These are phyloP conservation scores for Capronia coronata DNA, from an alignment of 2,329 filamentous ascomycete genomes.

Conservation along the genomic window DNA sequence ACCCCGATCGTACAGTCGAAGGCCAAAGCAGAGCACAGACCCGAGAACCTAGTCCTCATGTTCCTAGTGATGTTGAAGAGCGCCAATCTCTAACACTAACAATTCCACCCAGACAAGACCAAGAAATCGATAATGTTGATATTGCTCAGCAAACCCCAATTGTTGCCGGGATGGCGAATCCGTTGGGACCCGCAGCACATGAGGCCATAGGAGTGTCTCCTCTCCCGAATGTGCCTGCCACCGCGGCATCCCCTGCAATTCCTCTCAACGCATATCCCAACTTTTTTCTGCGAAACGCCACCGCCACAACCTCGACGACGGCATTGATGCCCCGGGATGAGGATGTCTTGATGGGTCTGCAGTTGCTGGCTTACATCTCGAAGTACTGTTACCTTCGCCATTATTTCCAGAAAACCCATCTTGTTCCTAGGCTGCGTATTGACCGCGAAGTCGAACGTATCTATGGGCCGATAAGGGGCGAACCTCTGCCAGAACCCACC, in stretches of 20 bases:
- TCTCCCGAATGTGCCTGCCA: conserved; percentile 57
- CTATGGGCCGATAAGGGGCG: conserved; percentile 58
- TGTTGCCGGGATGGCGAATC: conserved; percentile 76
- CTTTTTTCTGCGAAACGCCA: conserved; percentile 66
- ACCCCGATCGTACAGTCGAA: conserved; percentile 64
- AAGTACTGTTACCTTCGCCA: conserved; percentile 96
- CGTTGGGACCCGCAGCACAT: conserved; percentile 59
- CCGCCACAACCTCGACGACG: conserved; percentile 64
- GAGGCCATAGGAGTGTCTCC: conserved; percentile 67
- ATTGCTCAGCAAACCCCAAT: conserved; percentile 80
- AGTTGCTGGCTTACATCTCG: conserved; percentile 92
- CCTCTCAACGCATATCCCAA: conserved; percentile 70
- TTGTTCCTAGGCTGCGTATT: conserved; percentile 87
- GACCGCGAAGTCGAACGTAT: conserved; percentile 74
- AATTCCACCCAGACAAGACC: conserved; percentile 72
- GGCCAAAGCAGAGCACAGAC: conserved; percentile 49
- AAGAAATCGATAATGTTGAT: conserved; percentile 84
- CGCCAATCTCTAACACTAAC: conserved; percentile 57
- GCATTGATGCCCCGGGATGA: conserved; percentile 94
- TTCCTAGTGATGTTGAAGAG: conserved; percentile 10
- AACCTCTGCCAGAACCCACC: conserved; percentile 41
- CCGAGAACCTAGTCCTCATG: conserved; percentile 23
- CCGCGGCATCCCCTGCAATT: conserved; percentile 66
- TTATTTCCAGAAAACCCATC: conserved; percentile 91
- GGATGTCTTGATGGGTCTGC: conserved; percentile 95